Evolutionary conservation across 495 filamentous ascomycete species (phyloP), one percentile per base, ranked within the genome.

Genomic region (Xeromyces bisporus): DNA sequence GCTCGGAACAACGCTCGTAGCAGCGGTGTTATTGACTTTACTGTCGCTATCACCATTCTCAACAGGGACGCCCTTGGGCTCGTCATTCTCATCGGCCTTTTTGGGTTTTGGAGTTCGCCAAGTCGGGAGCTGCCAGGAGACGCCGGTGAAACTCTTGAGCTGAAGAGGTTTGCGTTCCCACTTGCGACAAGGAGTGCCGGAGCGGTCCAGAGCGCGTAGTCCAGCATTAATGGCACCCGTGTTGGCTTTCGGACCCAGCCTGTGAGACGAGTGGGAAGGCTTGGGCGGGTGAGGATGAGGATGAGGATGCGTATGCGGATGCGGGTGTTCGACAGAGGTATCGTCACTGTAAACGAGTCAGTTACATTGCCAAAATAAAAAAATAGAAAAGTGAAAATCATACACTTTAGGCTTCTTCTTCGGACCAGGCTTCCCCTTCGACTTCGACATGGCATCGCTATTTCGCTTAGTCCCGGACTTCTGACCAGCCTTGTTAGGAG

Each of bases 201-300:
- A 77, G 23, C 87, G 76, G 51, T 97, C 89, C 26, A 97, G 73
- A 3, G 89, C 91, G 29, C 89, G 80, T 18, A 97, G 74, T 32
- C 82, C 80, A 29, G 91, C 89, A 47, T 97, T 97, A 63, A 97
- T 97, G 34, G 87, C 87, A 34, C 89, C 89, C 44, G 89, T 82
- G 55, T 96, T 97, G 26, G 89, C 87, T 58, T 96, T 97, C 30
- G 89, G 89, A 7, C 87, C 87, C 13, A 96, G 77, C 50, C 89
- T 91, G 45, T 82, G 80, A 25, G 66, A 50, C 12, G 65, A 38
- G 26, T 39, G 38, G 31, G 44, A 31, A 15, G 49, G 37, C 34
- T 60, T 65, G 15, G 58, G 37, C 28, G 59, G 53, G 29, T 76
- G 74, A 37, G n/a, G n/a, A n/a, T n/a, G n/a, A n/a, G n/a, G n/a